These are phyloP conservation scores for Cudoniella acicularis DNA, from an alignment of 495 filamentous ascomycete species.

Conservation along the genomic window DNA sequence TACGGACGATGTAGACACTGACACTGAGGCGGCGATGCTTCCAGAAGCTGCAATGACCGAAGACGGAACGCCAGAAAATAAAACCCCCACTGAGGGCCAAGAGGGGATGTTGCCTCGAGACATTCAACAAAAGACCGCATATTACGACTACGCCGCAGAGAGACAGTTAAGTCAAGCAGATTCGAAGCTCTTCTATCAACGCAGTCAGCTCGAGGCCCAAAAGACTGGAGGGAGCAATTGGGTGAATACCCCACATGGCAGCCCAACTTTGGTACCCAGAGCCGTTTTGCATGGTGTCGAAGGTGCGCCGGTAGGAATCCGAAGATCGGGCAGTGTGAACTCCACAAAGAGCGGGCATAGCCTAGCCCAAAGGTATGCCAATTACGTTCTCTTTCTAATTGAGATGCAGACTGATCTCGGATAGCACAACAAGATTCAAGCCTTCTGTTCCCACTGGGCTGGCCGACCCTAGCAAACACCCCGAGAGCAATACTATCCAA, in stretches of 20 bases:
- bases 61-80: constrained; percentile 14
- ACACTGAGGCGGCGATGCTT: constrained; percentile 22
- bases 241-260: constrained; percentile 44
- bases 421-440: constrained; percentile 23
- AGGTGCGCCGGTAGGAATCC: constrained; percentile 22
- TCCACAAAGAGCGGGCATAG: constrained; percentile 30
- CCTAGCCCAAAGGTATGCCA: constrained; percentile 10
- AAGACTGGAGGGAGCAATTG: constrained; percentile 42
- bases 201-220: constrained; percentile 64
- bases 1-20: constrained; percentile 11
- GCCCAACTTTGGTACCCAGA: constrained; percentile 43
- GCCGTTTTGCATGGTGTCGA: constrained; percentile 27
- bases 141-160: constrained; percentile 83
- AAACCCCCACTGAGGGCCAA: constrained; percentile 20
- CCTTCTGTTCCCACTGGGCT: constrained; percentile 29
- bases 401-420: not conserved
- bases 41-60: constrained; percentile 19
- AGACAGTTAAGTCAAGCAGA: constrained; percentile 88
- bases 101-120: constrained; percentile 70
- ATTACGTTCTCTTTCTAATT: too few relatives aligned
- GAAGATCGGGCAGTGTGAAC: constrained; percentile 38
- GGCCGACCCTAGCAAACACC: constrained; percentile 26
- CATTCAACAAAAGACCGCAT: constrained; percentile 72
- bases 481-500: constrained; percentile 27
- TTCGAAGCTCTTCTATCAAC: constrained; percentile 91